Evolutionary conservation across 331 rosid genomes (phyloP), one percentile per base, ranked within the genome.

Genomic region (Quercus tomentella): DNA sequence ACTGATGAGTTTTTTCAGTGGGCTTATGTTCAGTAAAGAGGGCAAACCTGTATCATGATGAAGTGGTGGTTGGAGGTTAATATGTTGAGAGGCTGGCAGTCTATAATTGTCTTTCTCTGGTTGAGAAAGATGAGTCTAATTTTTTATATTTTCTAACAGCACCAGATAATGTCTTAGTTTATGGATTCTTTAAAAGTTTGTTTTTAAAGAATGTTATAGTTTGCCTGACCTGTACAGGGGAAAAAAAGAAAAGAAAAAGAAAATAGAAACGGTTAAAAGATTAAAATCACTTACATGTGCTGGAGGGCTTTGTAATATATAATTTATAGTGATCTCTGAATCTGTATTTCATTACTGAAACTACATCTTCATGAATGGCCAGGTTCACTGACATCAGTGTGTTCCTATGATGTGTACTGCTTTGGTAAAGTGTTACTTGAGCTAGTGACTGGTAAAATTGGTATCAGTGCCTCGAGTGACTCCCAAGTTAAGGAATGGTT

Each of bases 401-500:
- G 97, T 82, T 79, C 99, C 72, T 89, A 91, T 55, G 99, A 96
- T 23, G 96, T 96, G 25, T 91, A 91, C 87, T 96, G 99, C 87
- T 90, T 96, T 25, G 99, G 99, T 28, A 96, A 96, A 84, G 94
- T 96, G 58, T 96, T 96, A 68, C 96, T 96, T 18, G 99, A 90
- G 82, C 87, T 93, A 54, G 94, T 96, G 61, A 95, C 99, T 1
- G 98, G 98, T 52, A 93, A 87, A 76, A 83, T 91, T 66, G 96
- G 98, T 75, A 83, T 93, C 41, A 89, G 99, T 82, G 91, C 93
- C 74, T 77, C 89, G 26, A 82, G 86, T 69, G 92, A 96, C 4
- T 49, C 80, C 5, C 87, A 88, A 68, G 33, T 80, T 35, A 95
- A 77, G 80, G 94, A 90, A 79, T 84, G 84, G 86, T 81, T 96